Evolutionary conservation across 768 basidiomycete species (phyloP).

Genomic region (Amylocystis lapponica): DNA sequence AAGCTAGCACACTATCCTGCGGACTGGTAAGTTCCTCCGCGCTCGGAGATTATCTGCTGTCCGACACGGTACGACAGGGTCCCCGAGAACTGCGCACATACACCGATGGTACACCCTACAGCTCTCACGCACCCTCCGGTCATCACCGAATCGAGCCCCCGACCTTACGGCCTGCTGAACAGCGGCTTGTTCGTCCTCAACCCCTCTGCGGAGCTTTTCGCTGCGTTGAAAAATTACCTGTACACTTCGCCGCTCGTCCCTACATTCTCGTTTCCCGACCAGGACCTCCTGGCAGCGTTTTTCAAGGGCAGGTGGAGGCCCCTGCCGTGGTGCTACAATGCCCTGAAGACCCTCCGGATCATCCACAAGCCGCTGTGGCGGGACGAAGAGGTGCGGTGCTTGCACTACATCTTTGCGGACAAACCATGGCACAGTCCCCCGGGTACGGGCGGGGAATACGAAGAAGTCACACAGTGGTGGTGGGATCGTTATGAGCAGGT

Average conservation of each 20-base stretch:
- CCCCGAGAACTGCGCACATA: constrained; percentile 88
- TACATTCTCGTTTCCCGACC: constrained; percentile 78
- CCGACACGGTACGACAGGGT: constrained; percentile 45
- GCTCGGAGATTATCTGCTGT: background rate
- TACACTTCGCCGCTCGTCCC: constrained; percentile 46
- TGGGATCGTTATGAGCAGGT: constrained; percentile 56
- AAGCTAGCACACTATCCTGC: constrained; percentile 78
- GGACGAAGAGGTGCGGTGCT: constrained; percentile 78
- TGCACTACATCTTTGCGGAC: constrained; percentile 83
- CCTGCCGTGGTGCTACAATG: constrained; percentile 86
- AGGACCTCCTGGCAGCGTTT: constrained; percentile 80
- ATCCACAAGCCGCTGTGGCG: constrained; percentile 76
- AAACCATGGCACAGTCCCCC: constrained; percentile 77
- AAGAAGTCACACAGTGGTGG: constrained; percentile 68
- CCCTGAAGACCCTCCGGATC: constrained; percentile 76
- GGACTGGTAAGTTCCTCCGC: constrained; percentile 63
- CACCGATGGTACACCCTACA: constrained; percentile 40
- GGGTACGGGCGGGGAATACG: constrained; percentile 38
- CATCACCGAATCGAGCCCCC: constrained; percentile 44
- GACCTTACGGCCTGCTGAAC: constrained; percentile 82
- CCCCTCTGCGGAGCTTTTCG: constrained; percentile 57
- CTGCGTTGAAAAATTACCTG: constrained; percentile 52
- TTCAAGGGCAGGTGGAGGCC: constrained; percentile 78
- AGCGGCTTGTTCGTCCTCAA: constrained; percentile 82
- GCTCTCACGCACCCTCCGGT: constrained; percentile 41